Percentiles rank a stretch among this genome's conserved stretches.
phyloP scores from a whole-genome alignment of 1,139 yeast species.

The Taphrina communis region DNA sequence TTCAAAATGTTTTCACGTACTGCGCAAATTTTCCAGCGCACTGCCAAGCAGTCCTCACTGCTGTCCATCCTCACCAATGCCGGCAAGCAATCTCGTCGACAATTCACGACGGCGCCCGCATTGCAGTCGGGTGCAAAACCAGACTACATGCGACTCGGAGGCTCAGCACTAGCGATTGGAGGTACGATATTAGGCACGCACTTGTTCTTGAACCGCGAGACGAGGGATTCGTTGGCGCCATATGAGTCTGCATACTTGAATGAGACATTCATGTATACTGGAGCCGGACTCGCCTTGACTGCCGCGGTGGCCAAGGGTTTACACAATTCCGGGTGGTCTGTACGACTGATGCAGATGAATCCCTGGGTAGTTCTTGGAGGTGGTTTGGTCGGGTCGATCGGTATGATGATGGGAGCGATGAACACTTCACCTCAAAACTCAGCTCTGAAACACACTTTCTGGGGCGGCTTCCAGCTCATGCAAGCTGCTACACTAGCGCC shows the following conservation, averaged over 20 bases:
- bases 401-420: constrained; percentile 40
- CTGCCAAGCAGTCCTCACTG: constrained; percentile 14
- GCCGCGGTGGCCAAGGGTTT: constrained; percentile 38
- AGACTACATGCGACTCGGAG: constrained; percentile 32
- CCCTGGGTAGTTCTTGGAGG: constrained; percentile 41
- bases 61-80: neutral
- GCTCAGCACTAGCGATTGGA: constrained; percentile 36
- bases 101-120: constrained; percentile 9
- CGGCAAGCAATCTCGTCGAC: constrained; percentile 15
- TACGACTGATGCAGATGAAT: constrained; percentile 39
- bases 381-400: constrained; percentile 36
- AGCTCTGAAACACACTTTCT: constrained; percentile 34
- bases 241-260: constrained; percentile 35
- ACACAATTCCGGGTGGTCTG: constrained; percentile 41
- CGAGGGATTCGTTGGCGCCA: constrained; percentile 34
- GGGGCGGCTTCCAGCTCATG: constrained; percentile 39
- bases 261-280: constrained; percentile 38
- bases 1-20: constrained; percentile 23
- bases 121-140: constrained; percentile 35
- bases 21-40: constrained; percentile 23
- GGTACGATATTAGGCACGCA: constrained; percentile 40
- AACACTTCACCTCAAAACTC: constrained; percentile 30
- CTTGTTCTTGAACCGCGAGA: constrained; percentile 35
- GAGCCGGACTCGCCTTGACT: constrained; percentile 41
- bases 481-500: constrained; percentile 40